These are phyloP conservation scores for Xylaria longipes DNA, from an alignment of 495 filamentous ascomycete genomes.

Conservation along the genomic window DNA sequence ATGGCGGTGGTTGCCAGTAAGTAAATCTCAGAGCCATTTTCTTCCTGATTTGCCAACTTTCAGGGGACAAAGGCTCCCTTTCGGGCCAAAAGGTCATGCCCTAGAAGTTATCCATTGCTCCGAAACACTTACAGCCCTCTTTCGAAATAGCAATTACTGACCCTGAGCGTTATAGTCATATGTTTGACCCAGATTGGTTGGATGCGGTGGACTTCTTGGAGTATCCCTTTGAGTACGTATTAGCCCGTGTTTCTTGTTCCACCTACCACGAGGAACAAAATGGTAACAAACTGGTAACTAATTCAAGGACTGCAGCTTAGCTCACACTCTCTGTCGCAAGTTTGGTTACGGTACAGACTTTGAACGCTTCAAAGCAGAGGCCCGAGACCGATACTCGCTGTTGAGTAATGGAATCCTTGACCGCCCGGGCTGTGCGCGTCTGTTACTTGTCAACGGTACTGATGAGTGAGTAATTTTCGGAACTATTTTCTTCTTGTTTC, in stretches of 20 bases:
- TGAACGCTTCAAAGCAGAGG: slow-evolving; percentile 63
- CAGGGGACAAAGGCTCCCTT: too few relatives aligned
- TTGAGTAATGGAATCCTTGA: slow-evolving; percentile 68
- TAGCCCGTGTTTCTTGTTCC: not conserved
- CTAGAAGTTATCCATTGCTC: not conserved
- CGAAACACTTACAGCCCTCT: not conserved
- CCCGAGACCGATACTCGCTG: slow-evolving; percentile 68
- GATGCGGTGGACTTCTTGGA: slow-evolving; percentile 67
- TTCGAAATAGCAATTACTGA: not conserved
- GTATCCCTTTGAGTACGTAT: slow-evolving; percentile 71
- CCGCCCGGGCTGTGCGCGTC: slow-evolving; percentile 58
- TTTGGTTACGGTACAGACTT: slow-evolving; percentile 63
- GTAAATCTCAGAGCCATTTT: not conserved
- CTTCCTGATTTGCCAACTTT: too few relatives aligned
- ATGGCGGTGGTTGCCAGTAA: slow-evolving; percentile 61
- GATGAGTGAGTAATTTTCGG: too few relatives aligned
- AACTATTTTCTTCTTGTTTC: too few relatives aligned
- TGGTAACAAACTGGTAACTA: not conserved
- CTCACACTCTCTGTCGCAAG: slow-evolving; percentile 67
- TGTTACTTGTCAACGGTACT: slow-evolving; percentile 72
- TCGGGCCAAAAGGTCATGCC: too few relatives aligned
- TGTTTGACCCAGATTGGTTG: slow-evolving; percentile 70
- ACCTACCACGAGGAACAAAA: too few relatives aligned
- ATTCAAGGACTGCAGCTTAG: slow-evolving; percentile 49
- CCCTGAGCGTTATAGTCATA: slow-evolving; percentile 41